These are phyloP conservation scores for Lentinula sp. DNA, from an alignment of 768 basidiomycete genomes.

Conservation along the genomic window DNA sequence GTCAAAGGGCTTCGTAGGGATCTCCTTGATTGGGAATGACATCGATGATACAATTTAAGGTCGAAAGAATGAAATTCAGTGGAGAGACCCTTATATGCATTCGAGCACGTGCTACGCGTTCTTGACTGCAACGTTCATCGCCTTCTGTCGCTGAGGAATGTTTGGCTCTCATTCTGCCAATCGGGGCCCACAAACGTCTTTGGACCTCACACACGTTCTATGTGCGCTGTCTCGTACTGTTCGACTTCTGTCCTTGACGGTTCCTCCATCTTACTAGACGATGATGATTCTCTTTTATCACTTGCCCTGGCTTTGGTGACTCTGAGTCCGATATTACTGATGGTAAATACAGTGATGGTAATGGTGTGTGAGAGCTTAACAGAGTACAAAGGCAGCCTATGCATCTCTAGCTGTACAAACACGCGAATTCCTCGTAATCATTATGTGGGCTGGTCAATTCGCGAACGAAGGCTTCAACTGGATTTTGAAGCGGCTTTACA, in stretches of 20 bases:
- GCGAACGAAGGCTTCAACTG: conserved; percentile 66
- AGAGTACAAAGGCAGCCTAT: conserved; percentile 58
- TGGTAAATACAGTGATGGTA: conserved; percentile 35
- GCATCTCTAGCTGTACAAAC: conserved; percentile 69
- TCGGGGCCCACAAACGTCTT: conserved; percentile 34
- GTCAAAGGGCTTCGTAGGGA: conserved; percentile 81
- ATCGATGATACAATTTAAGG: conserved; percentile 18
- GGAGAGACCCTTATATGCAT: background rate
- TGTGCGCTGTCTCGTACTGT: conserved; percentile 32
- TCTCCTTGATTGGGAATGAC: conserved; percentile 52
- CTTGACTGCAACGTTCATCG: background rate
- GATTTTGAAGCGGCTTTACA: conserved; percentile 59
- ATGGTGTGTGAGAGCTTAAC: background rate
- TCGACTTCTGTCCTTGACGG: conserved; percentile 1
- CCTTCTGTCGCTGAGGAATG: background rate
- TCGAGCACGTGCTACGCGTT: background rate
- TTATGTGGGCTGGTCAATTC: conserved; percentile 82
- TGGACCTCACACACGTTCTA: conserved; percentile 64
- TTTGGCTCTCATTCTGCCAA: background rate
- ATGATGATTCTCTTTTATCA: conserved; percentile 53
- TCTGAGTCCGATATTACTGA: conserved; percentile 63
- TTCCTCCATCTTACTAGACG: conserved; percentile 32
- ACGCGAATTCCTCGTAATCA: conserved; percentile 71
- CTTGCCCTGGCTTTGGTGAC: conserved; percentile 57
- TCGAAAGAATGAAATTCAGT: background rate